Evolutionary conservation across 2,329 filamentous ascomycete genomes (phyloP).

Genomic region (Nectriaceae sp.): DNA sequence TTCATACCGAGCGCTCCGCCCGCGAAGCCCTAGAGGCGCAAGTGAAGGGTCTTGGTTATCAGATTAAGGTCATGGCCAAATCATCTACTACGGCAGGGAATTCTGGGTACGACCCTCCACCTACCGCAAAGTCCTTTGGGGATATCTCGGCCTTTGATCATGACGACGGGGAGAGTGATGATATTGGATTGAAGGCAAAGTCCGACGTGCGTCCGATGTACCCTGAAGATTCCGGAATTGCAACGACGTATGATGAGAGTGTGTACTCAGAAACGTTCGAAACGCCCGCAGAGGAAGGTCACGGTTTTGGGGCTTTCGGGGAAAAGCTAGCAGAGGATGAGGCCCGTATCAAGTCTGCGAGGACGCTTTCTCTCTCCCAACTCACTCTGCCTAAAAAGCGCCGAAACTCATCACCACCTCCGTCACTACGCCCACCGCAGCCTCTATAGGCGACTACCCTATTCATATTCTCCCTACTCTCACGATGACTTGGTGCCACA

Average conservation of each 20-base stretch:
- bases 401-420: constrained; percentile 7
- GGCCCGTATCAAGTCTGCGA: constrained; percentile 55
- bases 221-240: constrained; percentile 40
- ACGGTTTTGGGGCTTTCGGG: constrained; percentile 42
- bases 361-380: constrained; percentile 65
- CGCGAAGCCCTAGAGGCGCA: constrained; percentile 57
- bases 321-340: constrained; percentile 44
- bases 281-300: constrained; percentile 52
- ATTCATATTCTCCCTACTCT: no score
- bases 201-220: constrained; percentile 22
- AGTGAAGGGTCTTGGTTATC: constrained; percentile 54
- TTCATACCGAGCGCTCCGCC: constrained; percentile 58
- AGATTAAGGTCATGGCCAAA: constrained; percentile 50
- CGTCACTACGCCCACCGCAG: constrained; percentile 25
- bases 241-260: constrained; percentile 40
- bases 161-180: constrained; percentile 42
- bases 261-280: constrained; percentile 51
- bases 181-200: constrained; percentile 20
- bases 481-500: constrained; percentile 7
- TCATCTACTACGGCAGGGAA: constrained; percentile 23
- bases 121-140: constrained; percentile 38
- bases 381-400: constrained; percentile 47
- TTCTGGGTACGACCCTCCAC: constrained; percentile 31
- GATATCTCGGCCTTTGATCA: constrained; percentile 45
- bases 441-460: constrained; percentile 20